A percentile compares a stretch with the other conserved stretches of the same genome.
Conservation (phyloP, 768 basidiomycete genomes). For the Lepiota subincarnata region DNA sequence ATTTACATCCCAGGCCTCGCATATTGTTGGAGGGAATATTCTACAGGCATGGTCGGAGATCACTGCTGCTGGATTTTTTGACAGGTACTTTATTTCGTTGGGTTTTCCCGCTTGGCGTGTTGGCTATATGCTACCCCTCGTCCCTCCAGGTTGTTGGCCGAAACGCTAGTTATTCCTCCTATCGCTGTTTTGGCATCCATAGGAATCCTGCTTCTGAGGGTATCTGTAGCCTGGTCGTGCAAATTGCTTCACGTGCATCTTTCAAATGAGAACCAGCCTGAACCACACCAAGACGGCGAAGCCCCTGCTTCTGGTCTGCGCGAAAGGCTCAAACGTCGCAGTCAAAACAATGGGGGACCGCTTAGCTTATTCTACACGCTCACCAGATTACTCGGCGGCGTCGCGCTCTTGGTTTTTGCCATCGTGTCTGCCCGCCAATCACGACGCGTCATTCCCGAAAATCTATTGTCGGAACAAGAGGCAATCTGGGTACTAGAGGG, state of each 20-base stretch:
- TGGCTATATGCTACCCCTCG: background rate
- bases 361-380: constrained; percentile 45
- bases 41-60: background rate
- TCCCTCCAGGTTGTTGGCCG: constrained; percentile 10
- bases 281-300: background rate
- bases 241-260: background rate
- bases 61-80: background rate
- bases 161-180: constrained; percentile 32
- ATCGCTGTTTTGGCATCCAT: constrained; percentile 31
- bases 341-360: constrained; percentile 40
- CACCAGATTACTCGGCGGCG: constrained; percentile 39
- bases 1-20: background rate
- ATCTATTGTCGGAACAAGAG: constrained; percentile 22
- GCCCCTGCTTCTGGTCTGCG: constrained; percentile 23
- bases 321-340: constrained; percentile 34
- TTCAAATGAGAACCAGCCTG: background rate
- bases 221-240: constrained; percentile 16
- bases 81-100: background rate
- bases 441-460: constrained; percentile 11
- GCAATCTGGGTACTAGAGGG: constrained; percentile 16
- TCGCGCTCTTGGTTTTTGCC: constrained; percentile 47
- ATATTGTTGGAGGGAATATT: background rate
- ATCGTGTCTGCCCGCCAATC: constrained; percentile 35
- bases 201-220: constrained; percentile 28
- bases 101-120: background rate